phyloP scores from a whole-genome alignment of 2,329 filamentous ascomycete genomes.

The Ceratocystis lukuohia region DNA sequence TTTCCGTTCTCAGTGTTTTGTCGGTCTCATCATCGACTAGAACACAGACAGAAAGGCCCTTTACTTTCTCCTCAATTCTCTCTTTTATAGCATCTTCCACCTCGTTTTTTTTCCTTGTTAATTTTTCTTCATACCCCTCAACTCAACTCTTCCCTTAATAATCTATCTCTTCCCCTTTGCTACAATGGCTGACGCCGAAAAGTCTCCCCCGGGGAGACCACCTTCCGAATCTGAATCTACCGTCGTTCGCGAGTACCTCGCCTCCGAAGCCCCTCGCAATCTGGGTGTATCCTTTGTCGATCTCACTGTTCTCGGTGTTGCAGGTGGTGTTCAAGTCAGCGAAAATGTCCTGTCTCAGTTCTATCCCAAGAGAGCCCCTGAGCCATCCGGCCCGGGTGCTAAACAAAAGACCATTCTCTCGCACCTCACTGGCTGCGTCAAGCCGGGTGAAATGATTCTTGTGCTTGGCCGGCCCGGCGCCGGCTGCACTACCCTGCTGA shows the following conservation, averaged over 20 bases:
- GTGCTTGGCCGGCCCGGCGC: constrained; percentile 56
- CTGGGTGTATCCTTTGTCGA: constrained; percentile 12
- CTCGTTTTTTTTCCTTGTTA: background rate
- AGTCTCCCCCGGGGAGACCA: background rate
- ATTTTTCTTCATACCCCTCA: background rate
- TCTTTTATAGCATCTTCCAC: too few species aligned
- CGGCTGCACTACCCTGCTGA: constrained; percentile 59
- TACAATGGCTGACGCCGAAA: constrained; percentile 1
- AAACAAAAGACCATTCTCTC: constrained; percentile 43
- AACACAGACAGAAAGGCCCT: too few species aligned
- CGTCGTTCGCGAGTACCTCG: constrained; percentile 5
- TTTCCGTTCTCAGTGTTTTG: too few species aligned
- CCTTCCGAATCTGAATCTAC: background rate
- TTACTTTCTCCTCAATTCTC: too few species aligned
- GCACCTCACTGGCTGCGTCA: constrained; percentile 53
- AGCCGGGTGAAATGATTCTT: constrained; percentile 59
- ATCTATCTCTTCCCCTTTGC: background rate
- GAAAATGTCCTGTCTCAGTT: constrained; percentile 50
- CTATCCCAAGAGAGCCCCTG: constrained; percentile 42
- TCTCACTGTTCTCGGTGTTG: constrained; percentile 7
- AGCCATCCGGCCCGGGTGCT: constrained; percentile 28
- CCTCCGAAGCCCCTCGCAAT: background rate
- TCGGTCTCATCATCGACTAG: too few species aligned
- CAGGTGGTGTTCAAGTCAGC: constrained; percentile 31
- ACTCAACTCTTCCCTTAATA: background rate